Base-by-base conservation (phyloP, 495 filamentous ascomycete genomes). In the Hypoxylon subgilvum region DNA sequence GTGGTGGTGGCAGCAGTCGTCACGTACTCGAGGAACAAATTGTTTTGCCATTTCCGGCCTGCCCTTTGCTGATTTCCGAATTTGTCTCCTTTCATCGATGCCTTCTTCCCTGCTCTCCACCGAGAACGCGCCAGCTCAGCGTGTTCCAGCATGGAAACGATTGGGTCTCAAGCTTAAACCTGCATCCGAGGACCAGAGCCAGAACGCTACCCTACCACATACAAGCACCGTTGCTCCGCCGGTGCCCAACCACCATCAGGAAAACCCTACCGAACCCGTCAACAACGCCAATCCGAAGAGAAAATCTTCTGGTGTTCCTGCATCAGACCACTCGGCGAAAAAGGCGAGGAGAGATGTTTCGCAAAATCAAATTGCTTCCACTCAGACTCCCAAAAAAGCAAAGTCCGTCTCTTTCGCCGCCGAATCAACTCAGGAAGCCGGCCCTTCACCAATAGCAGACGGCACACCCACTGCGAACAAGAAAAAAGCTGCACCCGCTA, bases 321-420 rank as follows among this genome's bases (percentile, higher is more conserved):
- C 67, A 68, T 66, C 55, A 65, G 67, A 65, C 40, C 61, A 65
- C 22, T 68, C 67, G 43, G 65, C 61, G 31, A 70, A 70, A 63
- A 68, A 61, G 55, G 51, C 57, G 22, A 63, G 59, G 54, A 45
- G 53, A 57, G 67, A 69, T 50, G 38, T n/a, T 25, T 47, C 57
- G 35, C 61, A 65, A 51, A 43, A 34, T 62, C 35, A 52, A 52
- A 48, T 45, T 57, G 25, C 58, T 46, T 55, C 64, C 47, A 57
- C 58, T 44, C 71, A 71, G 16, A 69, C 71, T 5, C 67, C 72
- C 40, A 72, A 61, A 44, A 75, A 70, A 25, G 74, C 72, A 40
- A 95, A 93, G 72, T 86, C 87, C 1, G 91, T 96, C 19, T 84
- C 88, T 6, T 96, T 96, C 67, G 84, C 88, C 0, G 76, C 84